Evolutionary conservation across 768 basidiomycete species (phyloP), one percentile per base, ranked within the genome.

Genomic region (Tulasnella sp.): DNA sequence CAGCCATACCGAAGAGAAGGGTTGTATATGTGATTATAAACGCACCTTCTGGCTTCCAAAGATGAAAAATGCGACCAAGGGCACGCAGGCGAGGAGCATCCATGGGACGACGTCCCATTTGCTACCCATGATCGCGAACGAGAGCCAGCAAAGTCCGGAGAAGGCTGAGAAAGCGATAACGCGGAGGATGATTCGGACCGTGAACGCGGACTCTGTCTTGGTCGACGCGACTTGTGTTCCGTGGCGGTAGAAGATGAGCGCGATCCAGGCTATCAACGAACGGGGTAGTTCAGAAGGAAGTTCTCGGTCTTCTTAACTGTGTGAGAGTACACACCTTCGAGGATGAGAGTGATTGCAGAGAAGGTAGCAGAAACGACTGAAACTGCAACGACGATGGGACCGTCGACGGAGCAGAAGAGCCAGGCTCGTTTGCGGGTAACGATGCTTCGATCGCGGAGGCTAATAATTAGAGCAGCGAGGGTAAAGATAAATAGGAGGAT

Each of bases 381-480:
- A 17, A 65, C 59, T 22, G 35, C 42, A 3, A 37, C 19, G 71
- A 41, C 34, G 16, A 37, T 63, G n/a, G 26, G 71, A 40, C 36
- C 52, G 22, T 72, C 63, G 36, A 72, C 64, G 71, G 71, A 72
- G 29, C 71, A 72, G 42, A 63, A 72, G 22, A 72, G 40, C 52
- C 63, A 72, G 19, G 34, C 17, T 26, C 62, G 62, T 2, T 35
- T 37, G 5, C 59, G 52, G 14, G 39, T 39, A 17, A 63, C 40
- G 36, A 22, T 0, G 22, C 36, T 37, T 9, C 37, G 71, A 26
- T 72, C 22, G 16, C 42, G 62, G 9, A 42, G 37, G 34, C 71
- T 40, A 26, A 72, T 59, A n/a, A 72, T 47, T 26, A 59, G 34
- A 7, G 71, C 29, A 8, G 62, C 52, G 26, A 72, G 2, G 14